Evolutionary conservation across 306 rosid species (phyloP), one percentile per base, ranked within the genome.

Genomic region (Macrotyloma uniflorum): DNA sequence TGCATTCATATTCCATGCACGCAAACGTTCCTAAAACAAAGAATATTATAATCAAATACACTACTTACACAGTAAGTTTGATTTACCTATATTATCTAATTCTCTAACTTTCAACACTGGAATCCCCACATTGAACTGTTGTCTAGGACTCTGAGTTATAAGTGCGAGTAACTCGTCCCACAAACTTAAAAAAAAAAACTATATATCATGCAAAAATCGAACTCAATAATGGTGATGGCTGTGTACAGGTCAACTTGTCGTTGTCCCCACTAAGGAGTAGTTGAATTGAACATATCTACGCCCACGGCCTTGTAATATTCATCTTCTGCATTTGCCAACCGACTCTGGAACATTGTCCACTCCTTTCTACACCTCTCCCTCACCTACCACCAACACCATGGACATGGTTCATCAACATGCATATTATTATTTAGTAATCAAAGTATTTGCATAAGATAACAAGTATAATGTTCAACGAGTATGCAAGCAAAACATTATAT

Each of bases 281-380:
- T 80, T 16, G 88, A 85, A 79, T 85, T 85, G 76, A 88, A 82
- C 47, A 83, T 50, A 78, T 85, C 91, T n/a, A 79, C 62, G 72
- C 85, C 96, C 23, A 84, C 65, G 7, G 89, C 87, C 70, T 86
- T 88, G 80, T 82, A 91, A 78, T 96, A 96, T 1, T 86, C 90
- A 19, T 75, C 87, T 79, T 96, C 99, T 32, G 99, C 98, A 55
- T 68, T 88, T n/a, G 94, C 72, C 57, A 96, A 32, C 35, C 99
- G 90, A 84, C 83, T 84, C 76, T 85, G 98, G 71, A 95, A 95
- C 90, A 95, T 94, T 3, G 98, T 87, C 98, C 98, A 94, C 85
- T 94, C 98, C 86, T 86, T 94, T 80, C 82, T 87, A 82, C 98
- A 94, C 85, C 98, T 87, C 74, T 94, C 98, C 81, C 97, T 90